Conservation (phyloP, 371 early-diverging fungal genomes). For the Mortierella sp. region DNA sequence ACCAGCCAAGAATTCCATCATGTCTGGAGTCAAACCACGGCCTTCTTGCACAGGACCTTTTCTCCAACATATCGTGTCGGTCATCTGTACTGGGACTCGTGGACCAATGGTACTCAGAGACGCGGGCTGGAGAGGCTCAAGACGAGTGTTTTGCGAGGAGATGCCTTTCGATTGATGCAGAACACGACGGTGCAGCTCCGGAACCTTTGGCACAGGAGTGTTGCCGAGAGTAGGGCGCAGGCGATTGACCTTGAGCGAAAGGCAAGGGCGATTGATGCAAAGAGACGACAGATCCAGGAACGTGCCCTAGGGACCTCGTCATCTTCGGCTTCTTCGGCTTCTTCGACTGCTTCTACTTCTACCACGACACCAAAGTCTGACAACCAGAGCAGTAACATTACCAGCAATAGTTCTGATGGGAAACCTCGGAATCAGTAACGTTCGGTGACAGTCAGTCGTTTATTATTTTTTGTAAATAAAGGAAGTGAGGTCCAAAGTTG, state of each 20-base stretch:
- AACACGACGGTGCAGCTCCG: slow-evolving; percentile 30
- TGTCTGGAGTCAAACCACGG: slow-evolving; percentile 37
- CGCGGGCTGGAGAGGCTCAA: slow-evolving; percentile 44
- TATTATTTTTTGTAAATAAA: slow-evolving; percentile 5
- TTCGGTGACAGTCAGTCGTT: neutral
- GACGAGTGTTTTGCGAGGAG: slow-evolving; percentile 41
- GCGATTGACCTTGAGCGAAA: slow-evolving; percentile 26
- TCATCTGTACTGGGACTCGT: slow-evolving; percentile 40
- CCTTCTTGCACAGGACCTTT: slow-evolving; percentile 48
- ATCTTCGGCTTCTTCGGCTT: neutral
- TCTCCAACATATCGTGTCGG: slow-evolving; percentile 55
- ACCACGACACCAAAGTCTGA: neutral
- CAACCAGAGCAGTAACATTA: neutral
- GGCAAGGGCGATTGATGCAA: slow-evolving; percentile 11
- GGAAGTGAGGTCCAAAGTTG: neutral
- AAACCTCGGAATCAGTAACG: neutral
- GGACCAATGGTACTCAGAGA: slow-evolving; percentile 52
- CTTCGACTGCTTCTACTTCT: neutral
- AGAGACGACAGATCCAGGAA: slow-evolving; percentile 1
- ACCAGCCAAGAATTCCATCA: slow-evolving; percentile 40
- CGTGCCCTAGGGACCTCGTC: neutral
- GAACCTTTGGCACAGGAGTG: slow-evolving; percentile 12
- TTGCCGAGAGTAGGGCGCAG: slow-evolving; percentile 16
- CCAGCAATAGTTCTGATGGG: neutral
- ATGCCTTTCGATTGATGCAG: slow-evolving; percentile 29